Conservation (phyloP, 2,329 filamentous ascomycete genomes). For the Corynespora cassiicola region DNA sequence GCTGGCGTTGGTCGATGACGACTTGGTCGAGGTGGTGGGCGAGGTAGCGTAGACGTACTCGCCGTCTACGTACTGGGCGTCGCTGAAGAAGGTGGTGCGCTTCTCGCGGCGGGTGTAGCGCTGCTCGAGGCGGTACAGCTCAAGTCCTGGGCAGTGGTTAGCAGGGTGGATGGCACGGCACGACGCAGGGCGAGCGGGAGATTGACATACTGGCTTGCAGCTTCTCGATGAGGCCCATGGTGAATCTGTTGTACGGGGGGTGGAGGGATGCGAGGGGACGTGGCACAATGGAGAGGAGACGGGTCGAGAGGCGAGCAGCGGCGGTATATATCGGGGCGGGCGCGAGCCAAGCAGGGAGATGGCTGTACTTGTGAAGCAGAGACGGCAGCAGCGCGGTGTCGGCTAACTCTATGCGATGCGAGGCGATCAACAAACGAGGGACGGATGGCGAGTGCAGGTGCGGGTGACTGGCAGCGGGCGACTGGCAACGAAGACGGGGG, state of each 20-base stretch:
- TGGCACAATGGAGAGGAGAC: slow-evolving; percentile 5
- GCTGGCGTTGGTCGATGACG: slow-evolving; percentile 29
- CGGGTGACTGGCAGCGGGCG: background rate
- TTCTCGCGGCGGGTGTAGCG: slow-evolving; percentile 91
- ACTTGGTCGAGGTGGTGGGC: slow-evolving; percentile 38
- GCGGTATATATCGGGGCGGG: slow-evolving; percentile 22
- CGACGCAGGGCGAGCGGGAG: background rate
- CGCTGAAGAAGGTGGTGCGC: slow-evolving; percentile 86
- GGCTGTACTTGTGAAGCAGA: slow-evolving; percentile 29
- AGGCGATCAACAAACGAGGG: slow-evolving; percentile 1
- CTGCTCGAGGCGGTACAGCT: slow-evolving; percentile 94
- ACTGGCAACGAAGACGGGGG: too few species aligned
- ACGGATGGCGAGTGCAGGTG: background rate
- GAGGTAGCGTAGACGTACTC: slow-evolving; percentile 79
- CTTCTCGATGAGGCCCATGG: slow-evolving; percentile 48
- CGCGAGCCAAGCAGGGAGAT: slow-evolving; percentile 22
- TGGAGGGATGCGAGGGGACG: too few species aligned
- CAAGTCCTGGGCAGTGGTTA: slow-evolving; percentile 70
- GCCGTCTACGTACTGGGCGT: slow-evolving; percentile 91
- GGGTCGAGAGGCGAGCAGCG: slow-evolving; percentile 9
- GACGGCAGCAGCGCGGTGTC: slow-evolving; percentile 4
- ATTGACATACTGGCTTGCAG: slow-evolving; percentile 47
- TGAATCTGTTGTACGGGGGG: slow-evolving; percentile 11
- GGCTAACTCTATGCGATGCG: slow-evolving; percentile 4
- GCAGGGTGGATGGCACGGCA: too few species aligned